Conservation (phyloP, 1,284 basidiomycete species). For the Boletus subluridellus region DNA sequence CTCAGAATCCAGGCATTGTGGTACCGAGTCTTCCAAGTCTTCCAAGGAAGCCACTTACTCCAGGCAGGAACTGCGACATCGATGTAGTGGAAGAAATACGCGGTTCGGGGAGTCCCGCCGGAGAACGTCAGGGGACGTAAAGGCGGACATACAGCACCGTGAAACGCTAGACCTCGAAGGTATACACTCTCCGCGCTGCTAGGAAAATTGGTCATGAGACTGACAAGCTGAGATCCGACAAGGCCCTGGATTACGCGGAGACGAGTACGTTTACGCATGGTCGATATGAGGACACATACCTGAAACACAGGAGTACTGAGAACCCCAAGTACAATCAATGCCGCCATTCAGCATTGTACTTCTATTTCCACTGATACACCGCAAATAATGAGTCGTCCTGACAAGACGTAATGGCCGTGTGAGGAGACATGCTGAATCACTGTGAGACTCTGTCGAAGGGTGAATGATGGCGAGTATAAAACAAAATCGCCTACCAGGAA, state of each 20-base stretch:
- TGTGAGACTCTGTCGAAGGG: neutral
- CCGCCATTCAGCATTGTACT: neutral
- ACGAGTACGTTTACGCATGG: neutral
- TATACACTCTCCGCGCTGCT: neutral
- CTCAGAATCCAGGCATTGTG: neutral
- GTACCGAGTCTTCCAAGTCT: neutral
- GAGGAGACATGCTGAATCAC: neutral
- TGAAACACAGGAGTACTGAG: neutral
- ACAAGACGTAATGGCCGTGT: neutral
- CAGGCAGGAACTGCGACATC: neutral
- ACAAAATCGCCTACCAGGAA: no score
- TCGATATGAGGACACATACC: neutral
- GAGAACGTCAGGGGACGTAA: no score
- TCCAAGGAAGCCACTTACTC: neutral
- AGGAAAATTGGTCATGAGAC: neutral
- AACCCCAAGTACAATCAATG: neutral
- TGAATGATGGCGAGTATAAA: neutral
- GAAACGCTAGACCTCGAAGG: neutral
- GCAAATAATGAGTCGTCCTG: neutral
- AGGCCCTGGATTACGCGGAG: neutral
- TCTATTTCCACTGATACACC: neutral
- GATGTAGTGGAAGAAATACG: neutral
- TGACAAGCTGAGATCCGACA: neutral
- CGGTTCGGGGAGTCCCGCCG: neutral
- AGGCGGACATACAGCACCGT: neutral